Evolutionary conservation across 164 flowering plant genomes (phyloP).

Genomic region (Tetrastigma voinierianum): DNA sequence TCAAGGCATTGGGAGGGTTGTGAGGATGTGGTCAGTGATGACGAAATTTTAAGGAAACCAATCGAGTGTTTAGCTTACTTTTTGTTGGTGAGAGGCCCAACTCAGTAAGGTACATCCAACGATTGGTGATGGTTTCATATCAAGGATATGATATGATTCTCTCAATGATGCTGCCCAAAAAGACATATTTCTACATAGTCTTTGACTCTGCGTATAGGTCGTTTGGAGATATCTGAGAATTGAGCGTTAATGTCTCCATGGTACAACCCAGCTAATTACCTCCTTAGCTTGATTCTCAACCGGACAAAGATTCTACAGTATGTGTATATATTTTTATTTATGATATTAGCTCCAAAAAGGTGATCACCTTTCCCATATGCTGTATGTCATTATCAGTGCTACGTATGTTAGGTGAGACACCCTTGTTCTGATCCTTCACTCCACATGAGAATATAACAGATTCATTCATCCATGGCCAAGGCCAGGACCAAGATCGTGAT

Average conservation of each 20-base stretch:
- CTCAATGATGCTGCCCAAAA: too few relatives aligned
- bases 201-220: neutral
- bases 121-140: too few relatives aligned
- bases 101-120: too few relatives aligned
- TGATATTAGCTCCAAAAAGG: conserved; percentile 6
- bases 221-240: too few relatives aligned
- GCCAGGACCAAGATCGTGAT: neutral
- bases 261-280: neutral
- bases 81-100: too few relatives aligned
- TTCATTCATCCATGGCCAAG: neutral
- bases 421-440: conserved; percentile 6
- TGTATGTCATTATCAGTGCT: neutral
- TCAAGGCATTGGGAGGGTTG: too few relatives aligned
- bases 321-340: neutral
- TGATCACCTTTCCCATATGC: neutral
- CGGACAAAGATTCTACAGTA: neutral
- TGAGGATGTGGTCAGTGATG: too few relatives aligned
- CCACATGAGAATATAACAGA: conserved; percentile 13
- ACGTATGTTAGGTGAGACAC: conserved; percentile 13
- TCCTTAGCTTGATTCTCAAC: neutral
- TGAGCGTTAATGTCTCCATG: too few relatives aligned
- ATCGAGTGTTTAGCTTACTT: too few relatives aligned
- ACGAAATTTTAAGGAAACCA: too few relatives aligned
- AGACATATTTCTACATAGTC: too few relatives aligned
- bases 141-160: too few relatives aligned